A percentile compares a stretch with the other conserved stretches of the same genome.
These are phyloP conservation scores for Wickerhamomyces bovis DNA, from an alignment of 805 yeast genomes.

Conservation along the genomic window DNA sequence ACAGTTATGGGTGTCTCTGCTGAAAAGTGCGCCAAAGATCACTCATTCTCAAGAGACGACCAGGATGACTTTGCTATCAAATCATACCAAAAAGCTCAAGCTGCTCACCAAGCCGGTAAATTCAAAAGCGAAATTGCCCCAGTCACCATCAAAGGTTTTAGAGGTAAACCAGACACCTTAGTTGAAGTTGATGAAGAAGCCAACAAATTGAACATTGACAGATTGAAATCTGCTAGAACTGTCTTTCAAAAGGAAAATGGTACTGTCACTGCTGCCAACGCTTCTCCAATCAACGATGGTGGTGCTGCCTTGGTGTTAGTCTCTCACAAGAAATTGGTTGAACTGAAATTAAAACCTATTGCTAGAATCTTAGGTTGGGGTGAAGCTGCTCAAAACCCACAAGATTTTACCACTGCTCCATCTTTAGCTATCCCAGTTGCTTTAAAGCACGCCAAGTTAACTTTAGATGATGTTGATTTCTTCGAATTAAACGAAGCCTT, in stretches of 20 bases:
- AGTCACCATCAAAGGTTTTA: constrained; percentile 77
- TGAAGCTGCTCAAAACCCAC: constrained; percentile 94
- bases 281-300: constrained; percentile 95
- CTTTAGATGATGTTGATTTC: constrained; percentile 67
- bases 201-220: constrained; percentile 68
- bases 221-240: constrained; percentile 79
- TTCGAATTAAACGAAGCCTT: constrained; percentile 98
- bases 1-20: constrained; percentile 95
- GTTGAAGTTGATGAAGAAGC: constrained; percentile 82
- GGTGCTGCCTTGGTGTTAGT: constrained; percentile 92
- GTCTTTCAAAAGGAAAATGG: constrained; percentile 93
- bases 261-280: constrained; percentile 95
- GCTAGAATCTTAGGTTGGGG: constrained; percentile 94
- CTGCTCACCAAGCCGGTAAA: constrained; percentile 76
- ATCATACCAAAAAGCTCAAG: constrained; percentile 82
- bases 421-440: constrained; percentile 95
- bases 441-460: constrained; percentile 72
- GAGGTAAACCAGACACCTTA: constrained; percentile 81
- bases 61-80: constrained; percentile 86
- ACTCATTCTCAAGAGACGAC: constrained; percentile 68
- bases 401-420: constrained; percentile 95
- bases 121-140: constrained; percentile 81
- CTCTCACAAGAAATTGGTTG: constrained; percentile 77
- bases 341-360: constrained; percentile 80
- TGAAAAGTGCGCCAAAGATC: constrained; percentile 90